These are phyloP conservation scores for Ceratocystiopsis sp. DNA, from an alignment of 2,329 filamentous ascomycete species.

Conservation along the genomic window DNA sequence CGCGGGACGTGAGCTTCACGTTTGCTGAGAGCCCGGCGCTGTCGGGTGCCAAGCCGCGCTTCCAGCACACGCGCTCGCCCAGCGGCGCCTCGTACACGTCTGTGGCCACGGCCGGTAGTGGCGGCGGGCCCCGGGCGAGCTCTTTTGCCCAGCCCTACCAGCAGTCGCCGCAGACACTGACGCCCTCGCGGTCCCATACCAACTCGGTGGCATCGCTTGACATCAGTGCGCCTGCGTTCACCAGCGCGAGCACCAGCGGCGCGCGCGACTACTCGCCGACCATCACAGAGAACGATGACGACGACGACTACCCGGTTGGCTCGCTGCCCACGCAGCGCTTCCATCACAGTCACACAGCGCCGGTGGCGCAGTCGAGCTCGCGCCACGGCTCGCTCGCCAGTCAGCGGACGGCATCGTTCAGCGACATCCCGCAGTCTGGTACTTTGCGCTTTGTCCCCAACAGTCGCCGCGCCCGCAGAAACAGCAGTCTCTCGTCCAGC, in stretches of 20 bases:
- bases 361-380: slow-evolving; percentile 14
- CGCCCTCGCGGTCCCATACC: slow-evolving; percentile 40
- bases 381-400: slow-evolving; percentile 22
- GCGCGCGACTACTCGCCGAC: slow-evolving; percentile 36
- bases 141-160: slow-evolving; percentile 48
- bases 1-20: slow-evolving; percentile 30
- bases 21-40: slow-evolving; percentile 9
- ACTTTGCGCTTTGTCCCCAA: slow-evolving; percentile 8
- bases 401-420: slow-evolving; percentile 23
- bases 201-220: slow-evolving; percentile 37
- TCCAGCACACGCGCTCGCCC: slow-evolving; percentile 39
- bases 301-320: slow-evolving; percentile 12
- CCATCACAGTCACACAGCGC: slow-evolving; percentile 13
- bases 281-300: slow-evolving; percentile 35
- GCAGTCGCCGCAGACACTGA: slow-evolving; percentile 43
- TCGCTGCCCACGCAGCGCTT: slow-evolving; percentile 9
- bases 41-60: slow-evolving; percentile 17
- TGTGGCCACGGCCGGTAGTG: slow-evolving; percentile 36
- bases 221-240: slow-evolving; percentile 14
- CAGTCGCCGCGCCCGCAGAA: slow-evolving; percentile 4
- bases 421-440: slow-evolving; percentile 24
- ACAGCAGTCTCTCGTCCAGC: slow-evolving; percentile 22
- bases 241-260: slow-evolving; percentile 18
- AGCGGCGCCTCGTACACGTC: slow-evolving; percentile 41
- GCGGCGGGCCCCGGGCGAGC: slow-evolving; percentile 28